Evolutionary conservation across 768 basidiomycete species (phyloP).

Genomic region (Mycena capillaripes): DNA sequence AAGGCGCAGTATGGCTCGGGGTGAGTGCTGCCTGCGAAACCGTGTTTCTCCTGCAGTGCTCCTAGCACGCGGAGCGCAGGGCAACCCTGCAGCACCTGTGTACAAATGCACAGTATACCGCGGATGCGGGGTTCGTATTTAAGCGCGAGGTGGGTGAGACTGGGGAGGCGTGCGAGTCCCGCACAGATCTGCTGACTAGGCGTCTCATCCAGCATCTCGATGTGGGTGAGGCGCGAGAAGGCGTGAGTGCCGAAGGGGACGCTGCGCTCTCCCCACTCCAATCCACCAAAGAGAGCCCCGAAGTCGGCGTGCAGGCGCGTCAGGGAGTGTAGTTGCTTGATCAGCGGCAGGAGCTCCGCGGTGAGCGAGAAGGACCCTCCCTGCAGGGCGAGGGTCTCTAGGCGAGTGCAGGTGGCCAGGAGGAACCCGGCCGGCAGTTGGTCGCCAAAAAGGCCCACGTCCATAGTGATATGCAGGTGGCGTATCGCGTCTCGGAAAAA

Average conservation of each 20-base stretch:
- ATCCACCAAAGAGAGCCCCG: background rate
- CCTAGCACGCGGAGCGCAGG: background rate
- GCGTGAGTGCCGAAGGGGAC: background rate
- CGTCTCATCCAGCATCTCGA: conserved; percentile 11
- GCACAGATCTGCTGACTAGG: background rate
- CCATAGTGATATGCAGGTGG: background rate
- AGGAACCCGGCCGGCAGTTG: background rate
- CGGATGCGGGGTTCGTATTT: background rate
- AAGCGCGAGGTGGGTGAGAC: conserved; percentile 16
- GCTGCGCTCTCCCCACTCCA: background rate
- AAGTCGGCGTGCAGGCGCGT: conserved; percentile 16
- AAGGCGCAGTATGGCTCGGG: background rate
- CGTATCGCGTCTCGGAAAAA: conserved; percentile 11
- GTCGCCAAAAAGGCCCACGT: background rate
- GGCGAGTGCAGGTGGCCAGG: conserved; percentile 3
- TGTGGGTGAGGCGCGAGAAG: conserved; percentile 7
- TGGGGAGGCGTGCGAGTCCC: background rate
- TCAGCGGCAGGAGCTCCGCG: background rate
- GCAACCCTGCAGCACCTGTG: background rate
- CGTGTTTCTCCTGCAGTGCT: background rate
- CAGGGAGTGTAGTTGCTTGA: background rate
- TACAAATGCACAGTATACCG: background rate
- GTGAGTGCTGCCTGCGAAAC: background rate
- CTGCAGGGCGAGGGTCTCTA: conserved; percentile 3
- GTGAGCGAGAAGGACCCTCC: background rate